Evolutionary conservation across 108 stramenopile species (phyloP).

Genomic region (Ochromonas danica): DNA sequence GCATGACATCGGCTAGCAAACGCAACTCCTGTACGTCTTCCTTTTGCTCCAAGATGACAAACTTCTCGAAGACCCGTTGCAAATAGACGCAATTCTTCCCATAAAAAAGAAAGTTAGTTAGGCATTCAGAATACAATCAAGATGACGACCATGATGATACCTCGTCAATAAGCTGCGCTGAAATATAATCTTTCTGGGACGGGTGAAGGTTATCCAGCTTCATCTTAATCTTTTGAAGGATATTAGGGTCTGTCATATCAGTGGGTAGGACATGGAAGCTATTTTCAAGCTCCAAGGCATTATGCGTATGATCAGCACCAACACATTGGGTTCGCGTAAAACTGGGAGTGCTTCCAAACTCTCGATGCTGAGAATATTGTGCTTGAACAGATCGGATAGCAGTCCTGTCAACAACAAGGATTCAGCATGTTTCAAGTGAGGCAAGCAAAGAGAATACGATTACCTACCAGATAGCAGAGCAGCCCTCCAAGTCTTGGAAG

Average conservation of each 20-base stretch:
- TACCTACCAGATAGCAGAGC: constrained; percentile 13
- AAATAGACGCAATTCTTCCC: not conserved
- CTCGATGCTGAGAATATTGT: not conserved
- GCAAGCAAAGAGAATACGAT: not conserved
- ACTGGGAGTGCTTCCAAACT: not conserved
- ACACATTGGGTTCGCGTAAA: not conserved
- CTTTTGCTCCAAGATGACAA: not conserved
- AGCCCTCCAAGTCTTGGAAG: constrained; percentile 23
- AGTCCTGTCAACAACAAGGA: not conserved
- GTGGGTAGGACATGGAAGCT: not conserved
- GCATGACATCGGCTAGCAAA: constrained; percentile 11
- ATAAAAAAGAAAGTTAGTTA: too few species aligned
- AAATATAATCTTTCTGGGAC: not conserved
- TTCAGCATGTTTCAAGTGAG: not conserved
- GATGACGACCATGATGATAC: too few species aligned
- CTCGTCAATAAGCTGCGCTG: not conserved
- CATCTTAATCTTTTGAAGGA: not conserved
- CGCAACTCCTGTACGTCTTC: not conserved
- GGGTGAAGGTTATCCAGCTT: not conserved
- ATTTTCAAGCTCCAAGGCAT: not conserved
- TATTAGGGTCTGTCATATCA: not conserved
- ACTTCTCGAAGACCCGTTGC: not conserved
- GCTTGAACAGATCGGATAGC: not conserved
- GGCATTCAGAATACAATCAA: too few species aligned
- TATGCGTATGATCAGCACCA: not conserved